Percentiles rank a stretch among this genome's conserved stretches.
Evolutionary conservation across 495 filamentous ascomycete species (phyloP).

Genomic region (Lasiosphaeria ovina): DNA sequence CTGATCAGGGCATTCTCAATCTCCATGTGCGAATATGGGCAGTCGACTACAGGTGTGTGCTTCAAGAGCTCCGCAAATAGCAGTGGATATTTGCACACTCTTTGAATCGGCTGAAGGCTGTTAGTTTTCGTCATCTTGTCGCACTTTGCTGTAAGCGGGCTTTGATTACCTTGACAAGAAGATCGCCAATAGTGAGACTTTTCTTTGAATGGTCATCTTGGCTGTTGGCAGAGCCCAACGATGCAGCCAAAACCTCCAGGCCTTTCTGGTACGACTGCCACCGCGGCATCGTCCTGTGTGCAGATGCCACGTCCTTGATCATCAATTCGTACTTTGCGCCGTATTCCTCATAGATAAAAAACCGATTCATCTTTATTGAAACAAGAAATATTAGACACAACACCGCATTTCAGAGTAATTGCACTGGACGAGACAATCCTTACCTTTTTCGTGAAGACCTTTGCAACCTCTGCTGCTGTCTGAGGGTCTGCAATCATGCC

Average conservation of each 20-base stretch:
- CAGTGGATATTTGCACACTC: conserved; percentile 89
- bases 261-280: conserved; percentile 83
- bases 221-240: conserved; percentile 67
- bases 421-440: conserved; percentile 13
- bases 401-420: neutral
- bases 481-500: conserved; percentile 65
- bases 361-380: conserved; percentile 63
- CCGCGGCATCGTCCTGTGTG: conserved; percentile 66
- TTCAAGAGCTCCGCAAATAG: conserved; percentile 80
- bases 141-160: conserved; percentile 4
- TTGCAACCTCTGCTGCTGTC: conserved; percentile 71
- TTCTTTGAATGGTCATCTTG: conserved; percentile 63
- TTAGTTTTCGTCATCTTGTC: conserved; percentile 19
- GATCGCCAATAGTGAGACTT: conserved; percentile 75
- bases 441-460: conserved; percentile 74
- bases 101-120: conserved; percentile 74
- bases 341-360: conserved; percentile 85
- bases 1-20: conserved; percentile 71
- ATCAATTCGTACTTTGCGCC: conserved; percentile 82
- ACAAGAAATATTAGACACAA: conserved; percentile 14
- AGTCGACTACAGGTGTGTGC: conserved; percentile 78
- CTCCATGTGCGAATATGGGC: conserved; percentile 73
- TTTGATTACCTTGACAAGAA: conserved; percentile 77
- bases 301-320: conserved; percentile 67
- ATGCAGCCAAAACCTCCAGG: conserved; percentile 78